Evolutionary conservation across 169 alveolate genomes (phyloP), one percentile per base, ranked within the genome.

Genomic region (Amoebophrya sp.): DNA sequence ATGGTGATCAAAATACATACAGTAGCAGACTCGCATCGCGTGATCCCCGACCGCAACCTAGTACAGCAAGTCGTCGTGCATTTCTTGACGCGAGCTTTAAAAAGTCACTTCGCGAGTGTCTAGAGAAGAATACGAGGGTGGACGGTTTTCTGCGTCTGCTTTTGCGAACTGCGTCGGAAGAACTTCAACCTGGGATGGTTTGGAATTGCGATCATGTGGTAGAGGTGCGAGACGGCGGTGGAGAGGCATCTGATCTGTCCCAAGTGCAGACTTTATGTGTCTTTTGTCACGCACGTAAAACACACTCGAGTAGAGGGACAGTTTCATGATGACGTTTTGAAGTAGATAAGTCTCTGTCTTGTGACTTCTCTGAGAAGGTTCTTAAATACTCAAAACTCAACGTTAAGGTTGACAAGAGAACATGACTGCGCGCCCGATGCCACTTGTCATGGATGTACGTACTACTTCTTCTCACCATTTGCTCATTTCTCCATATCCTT

Each of bases 171-270:
- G n/a, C n/a, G n/a, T n/a, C 76, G 76, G 76, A 53, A 23, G 23
- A 23, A 14, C n/a, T 53, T 53, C 10, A 10, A 23, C n/a, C 76
- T 10, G 76, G 76, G 76, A 53, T 53, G 76, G n/a, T 65, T 36
- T 65, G 83, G 83, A 1, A 65, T 36, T 65, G 83, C 26, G 83
- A 65, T 36, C 83, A 65, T 26, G 83, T 65, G 83, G 2, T 1
- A 26, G 83, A 65, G 33, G 83, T 65, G 83, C 83, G 26, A 6
- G 83, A 65, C 83, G 83, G 83, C 26, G 83, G 83, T 6, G 83
- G 83, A 29, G 83, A 65, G 83, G 83, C 83, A 36, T 6, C 1
- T 6, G 33, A 65, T 6, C 26, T 1, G 83, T 18, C 2, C 2
- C 39, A 65, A 26, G n/a, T 65, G 2, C 83, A 65, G n/a, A 65